Conservation (phyloP, 1,284 basidiomycete species). For the Trametes versicolor region DNA sequence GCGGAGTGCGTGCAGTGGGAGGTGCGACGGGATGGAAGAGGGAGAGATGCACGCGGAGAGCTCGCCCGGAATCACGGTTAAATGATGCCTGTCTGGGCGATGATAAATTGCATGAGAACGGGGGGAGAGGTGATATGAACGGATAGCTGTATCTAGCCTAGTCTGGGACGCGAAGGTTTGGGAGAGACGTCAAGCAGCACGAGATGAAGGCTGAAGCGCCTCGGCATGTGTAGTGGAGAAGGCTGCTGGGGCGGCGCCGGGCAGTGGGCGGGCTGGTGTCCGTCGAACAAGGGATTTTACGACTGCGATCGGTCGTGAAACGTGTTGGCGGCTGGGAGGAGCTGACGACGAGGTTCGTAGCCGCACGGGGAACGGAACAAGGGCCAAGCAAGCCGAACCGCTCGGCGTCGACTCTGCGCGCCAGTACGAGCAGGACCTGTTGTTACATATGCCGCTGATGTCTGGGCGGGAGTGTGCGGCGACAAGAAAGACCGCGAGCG, state of each 20-base stretch:
- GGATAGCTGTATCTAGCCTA: conserved; percentile 23
- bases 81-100: conserved; percentile 15
- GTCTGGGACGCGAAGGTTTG: conserved; percentile 14
- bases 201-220: conserved; percentile 18
- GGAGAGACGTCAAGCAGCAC: conserved; percentile 26
- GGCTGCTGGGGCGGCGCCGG: background rate
- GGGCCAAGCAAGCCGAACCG: conserved; percentile 9
- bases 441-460: background rate
- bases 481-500: background rate
- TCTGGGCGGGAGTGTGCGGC: background rate
- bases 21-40: background rate
- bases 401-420: background rate
- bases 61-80: conserved; percentile 11
- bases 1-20: background rate
- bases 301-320: conserved; percentile 8
- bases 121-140: conserved; percentile 11
- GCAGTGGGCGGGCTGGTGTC: background rate
- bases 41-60: background rate
- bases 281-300: background rate
- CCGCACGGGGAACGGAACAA: conserved; percentile 8
- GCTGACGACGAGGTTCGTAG: conserved; percentile 7
- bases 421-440: background rate
- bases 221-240: conserved; percentile 15
- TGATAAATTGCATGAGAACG: conserved; percentile 17
- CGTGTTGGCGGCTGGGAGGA: conserved; percentile 2